phyloP scores from a whole-genome alignment of 805 yeast genomes.

The Saccharomycodes ludwigii region DNA sequence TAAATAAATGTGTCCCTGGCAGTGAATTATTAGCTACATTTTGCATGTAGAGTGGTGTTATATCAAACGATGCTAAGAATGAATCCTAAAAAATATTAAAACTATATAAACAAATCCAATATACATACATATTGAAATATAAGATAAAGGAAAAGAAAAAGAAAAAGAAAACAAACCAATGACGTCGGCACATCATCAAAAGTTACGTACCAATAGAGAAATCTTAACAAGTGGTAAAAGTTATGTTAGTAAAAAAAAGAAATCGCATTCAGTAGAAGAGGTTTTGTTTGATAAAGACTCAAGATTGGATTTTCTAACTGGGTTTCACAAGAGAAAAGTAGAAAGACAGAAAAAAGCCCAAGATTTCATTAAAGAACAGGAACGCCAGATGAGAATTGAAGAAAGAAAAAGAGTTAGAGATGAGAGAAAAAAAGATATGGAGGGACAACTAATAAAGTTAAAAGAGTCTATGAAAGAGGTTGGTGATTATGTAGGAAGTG shows the following conservation, averaged over 20 bases:
- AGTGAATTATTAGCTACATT: no score
- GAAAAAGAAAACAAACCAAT: background rate
- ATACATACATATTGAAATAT: background rate
- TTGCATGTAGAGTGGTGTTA: no score
- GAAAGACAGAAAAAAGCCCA: slow-evolving; percentile 82
- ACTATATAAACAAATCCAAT: background rate
- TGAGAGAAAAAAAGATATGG: slow-evolving; percentile 55
- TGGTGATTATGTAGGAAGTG: slow-evolving; percentile 14
- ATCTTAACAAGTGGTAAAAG: slow-evolving; percentile 79
- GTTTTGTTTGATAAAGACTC: slow-evolving; percentile 72
- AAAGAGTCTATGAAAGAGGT: slow-evolving; percentile 20
- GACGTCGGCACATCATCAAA: no score
- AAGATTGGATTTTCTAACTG: slow-evolving; percentile 79
- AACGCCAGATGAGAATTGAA: slow-evolving; percentile 55
- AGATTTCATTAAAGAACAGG: slow-evolving; percentile 65
- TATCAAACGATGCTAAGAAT: no score
- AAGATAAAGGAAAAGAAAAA: background rate
- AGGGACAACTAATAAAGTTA: slow-evolving; percentile 35
- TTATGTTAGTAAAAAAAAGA: slow-evolving; percentile 58
- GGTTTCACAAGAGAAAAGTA: slow-evolving; percentile 88
- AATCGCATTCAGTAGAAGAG: slow-evolving; percentile 44
- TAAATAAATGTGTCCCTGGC: no score
- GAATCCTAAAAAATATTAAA: background rate
- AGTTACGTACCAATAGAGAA: slow-evolving; percentile 55
- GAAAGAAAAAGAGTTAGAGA: slow-evolving; percentile 54